Conservation (phyloP, 345 rosid species). For the Aurinia saxatilis region DNA sequence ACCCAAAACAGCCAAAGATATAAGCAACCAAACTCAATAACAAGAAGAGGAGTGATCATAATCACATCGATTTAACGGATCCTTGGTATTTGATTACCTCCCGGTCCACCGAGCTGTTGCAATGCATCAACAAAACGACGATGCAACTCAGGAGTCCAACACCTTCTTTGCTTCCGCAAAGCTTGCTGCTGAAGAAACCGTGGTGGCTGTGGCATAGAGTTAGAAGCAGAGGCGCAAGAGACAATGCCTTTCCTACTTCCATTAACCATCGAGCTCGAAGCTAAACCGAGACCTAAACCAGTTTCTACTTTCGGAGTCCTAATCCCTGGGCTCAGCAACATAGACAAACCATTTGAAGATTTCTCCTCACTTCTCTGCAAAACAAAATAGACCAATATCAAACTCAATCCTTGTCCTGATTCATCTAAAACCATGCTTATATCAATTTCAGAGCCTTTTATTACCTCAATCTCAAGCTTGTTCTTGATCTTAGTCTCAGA, state of each 20-base stretch:
- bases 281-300: conserved; percentile 20
- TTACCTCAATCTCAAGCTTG: conserved; percentile 40
- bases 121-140: conserved; percentile 74
- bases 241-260: conserved; percentile 35
- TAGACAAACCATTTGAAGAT: conserved; percentile 37
- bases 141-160: conserved; percentile 96
- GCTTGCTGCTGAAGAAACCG: conserved; percentile 44
- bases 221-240: conserved; percentile 22
- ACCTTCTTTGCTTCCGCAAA: conserved; percentile 80
- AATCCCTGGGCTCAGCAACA: conserved; percentile 44
- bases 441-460: not conserved
- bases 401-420: conserved; percentile 1
- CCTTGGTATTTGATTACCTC: conserved; percentile 35
- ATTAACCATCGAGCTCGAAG: conserved; percentile 35
- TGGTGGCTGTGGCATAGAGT: conserved; percentile 28
- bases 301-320: conserved; percentile 54
- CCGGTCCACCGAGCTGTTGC: conserved; percentile 86
- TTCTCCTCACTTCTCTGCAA: conserved; percentile 41
- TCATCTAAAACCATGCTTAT: not conserved
- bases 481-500: conserved; percentile 31
- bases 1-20: not conserved
- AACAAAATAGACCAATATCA: not conserved
- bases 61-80: too few relatives aligned
- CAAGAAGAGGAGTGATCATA: not conserved
- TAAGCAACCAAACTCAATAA: conserved; percentile 6